These are phyloP conservation scores for Lactifluus subvellereus DNA, from an alignment of 768 basidiomycete genomes.

Conservation along the genomic window DNA sequence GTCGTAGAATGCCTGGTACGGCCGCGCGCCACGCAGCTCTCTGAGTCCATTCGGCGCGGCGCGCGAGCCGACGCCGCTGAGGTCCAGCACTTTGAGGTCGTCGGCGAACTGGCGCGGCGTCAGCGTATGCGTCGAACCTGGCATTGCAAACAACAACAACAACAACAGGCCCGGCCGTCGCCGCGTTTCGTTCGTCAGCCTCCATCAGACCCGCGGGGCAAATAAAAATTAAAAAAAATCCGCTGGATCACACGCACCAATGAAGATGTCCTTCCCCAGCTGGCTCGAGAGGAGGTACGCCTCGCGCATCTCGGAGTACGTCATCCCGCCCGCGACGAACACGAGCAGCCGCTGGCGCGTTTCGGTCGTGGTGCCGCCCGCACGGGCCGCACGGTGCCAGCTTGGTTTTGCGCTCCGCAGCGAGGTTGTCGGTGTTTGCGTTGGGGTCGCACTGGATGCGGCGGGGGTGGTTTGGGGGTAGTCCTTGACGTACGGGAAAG, in stretches of 20 bases:
- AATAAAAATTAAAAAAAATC: not conserved
- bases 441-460: constrained; percentile 40
- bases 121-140: constrained; percentile 85
- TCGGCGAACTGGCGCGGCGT: constrained; percentile 82
- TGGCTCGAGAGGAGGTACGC: constrained; percentile 71
- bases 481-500: constrained; percentile 91
- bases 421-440: constrained; percentile 46
- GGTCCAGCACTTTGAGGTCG: constrained; percentile 81
- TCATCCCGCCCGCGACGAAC: constrained; percentile 93
- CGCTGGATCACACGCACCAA: constrained; percentile 49
- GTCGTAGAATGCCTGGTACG: constrained; percentile 75
- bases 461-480: constrained; percentile 50
- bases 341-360: constrained; percentile 75
- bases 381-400: constrained; percentile 76
- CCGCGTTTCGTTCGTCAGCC: not conserved
- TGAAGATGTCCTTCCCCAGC: constrained; percentile 82
- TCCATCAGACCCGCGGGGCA: not conserved
- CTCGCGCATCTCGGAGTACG: constrained; percentile 91
- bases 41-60: constrained; percentile 64
- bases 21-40: constrained; percentile 41
- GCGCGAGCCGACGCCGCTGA: constrained; percentile 79
- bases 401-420: constrained; percentile 84
- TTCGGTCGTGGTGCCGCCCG: constrained; percentile 38
- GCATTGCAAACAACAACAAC: not conserved
- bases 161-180: not conserved